phyloP scores from a whole-genome alignment of 2,329 filamentous ascomycete species.

The Trichoderma pleuroti region DNA sequence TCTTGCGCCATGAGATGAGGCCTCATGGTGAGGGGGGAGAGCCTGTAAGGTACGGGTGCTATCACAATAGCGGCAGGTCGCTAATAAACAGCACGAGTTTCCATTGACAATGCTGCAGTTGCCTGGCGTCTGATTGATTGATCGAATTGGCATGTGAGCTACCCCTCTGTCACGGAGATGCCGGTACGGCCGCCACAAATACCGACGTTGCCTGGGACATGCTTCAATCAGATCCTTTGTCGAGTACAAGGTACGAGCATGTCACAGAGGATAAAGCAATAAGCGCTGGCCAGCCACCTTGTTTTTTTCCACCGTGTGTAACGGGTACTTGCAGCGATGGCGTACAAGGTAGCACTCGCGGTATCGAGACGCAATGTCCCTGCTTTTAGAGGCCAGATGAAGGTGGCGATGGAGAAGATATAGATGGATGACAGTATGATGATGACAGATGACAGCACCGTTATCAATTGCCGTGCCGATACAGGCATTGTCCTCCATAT shows the following conservation, averaged over 20 bases:
- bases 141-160: not conserved
- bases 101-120: not conserved
- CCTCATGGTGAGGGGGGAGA: not conserved
- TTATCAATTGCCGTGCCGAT: too few species aligned
- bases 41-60: not conserved
- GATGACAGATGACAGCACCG: too few species aligned
- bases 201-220: not conserved
- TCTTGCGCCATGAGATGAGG: not conserved
- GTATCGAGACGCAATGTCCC: not conserved
- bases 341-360: not conserved
- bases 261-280: not conserved
- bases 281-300: not conserved
- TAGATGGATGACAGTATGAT: not conserved
- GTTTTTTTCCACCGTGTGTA: not conserved
- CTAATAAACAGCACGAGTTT: not conserved
- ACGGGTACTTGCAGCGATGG: not conserved
- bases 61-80: not conserved
- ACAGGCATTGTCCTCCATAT: too few species aligned
- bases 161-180: not conserved
- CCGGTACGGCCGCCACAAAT: not conserved
- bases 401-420: not conserved
- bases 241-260: not conserved
- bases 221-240: not conserved
- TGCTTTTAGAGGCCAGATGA: not conserved
- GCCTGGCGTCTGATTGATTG: not conserved